phyloP scores from a whole-genome alignment of 2,329 filamentous ascomycete species.

The Arachnomyces sp. region DNA sequence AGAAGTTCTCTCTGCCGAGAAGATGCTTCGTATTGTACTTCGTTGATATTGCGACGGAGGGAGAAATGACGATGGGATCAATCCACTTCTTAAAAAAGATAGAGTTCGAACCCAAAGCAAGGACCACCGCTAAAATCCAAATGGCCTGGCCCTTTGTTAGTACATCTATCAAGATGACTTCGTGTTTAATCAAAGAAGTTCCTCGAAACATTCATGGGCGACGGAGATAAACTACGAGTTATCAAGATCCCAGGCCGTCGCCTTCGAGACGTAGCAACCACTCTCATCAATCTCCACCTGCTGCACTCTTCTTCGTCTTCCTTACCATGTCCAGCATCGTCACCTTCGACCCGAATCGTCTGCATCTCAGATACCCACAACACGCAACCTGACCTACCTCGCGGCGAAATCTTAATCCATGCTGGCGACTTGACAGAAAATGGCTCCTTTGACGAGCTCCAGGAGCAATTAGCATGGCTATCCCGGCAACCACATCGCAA shows the following conservation, averaged over 20 bases:
- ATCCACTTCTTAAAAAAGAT: no score
- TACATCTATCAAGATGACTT: no score
- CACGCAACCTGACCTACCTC: constrained; percentile 28
- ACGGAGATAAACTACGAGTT: not conserved
- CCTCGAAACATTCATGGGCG: no score
- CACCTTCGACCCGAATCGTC: constrained; percentile 7
- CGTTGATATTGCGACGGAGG: no score
- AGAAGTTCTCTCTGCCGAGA: no score
- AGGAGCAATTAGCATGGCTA: constrained; percentile 38
- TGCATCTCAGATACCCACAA: constrained; percentile 42
- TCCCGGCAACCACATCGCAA: constrained; percentile 30
- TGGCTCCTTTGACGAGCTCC: constrained; percentile 37
- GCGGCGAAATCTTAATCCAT: constrained; percentile 42
- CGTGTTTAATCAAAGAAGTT: no score
- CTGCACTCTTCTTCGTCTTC: not conserved
- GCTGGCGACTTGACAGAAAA: constrained; percentile 43
- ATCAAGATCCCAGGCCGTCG: constrained; percentile 3
- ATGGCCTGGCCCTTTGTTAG: no score
- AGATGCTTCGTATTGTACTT: no score
- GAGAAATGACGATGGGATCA: no score
- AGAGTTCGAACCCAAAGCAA: no score
- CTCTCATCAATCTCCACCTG: not conserved
- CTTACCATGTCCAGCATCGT: not conserved
- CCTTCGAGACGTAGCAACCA: not conserved
- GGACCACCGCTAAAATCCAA: no score